These are phyloP conservation scores for Cynara cardunculus DNA, from an alignment of 129 eudicot genomes.

Conservation along the genomic window DNA sequence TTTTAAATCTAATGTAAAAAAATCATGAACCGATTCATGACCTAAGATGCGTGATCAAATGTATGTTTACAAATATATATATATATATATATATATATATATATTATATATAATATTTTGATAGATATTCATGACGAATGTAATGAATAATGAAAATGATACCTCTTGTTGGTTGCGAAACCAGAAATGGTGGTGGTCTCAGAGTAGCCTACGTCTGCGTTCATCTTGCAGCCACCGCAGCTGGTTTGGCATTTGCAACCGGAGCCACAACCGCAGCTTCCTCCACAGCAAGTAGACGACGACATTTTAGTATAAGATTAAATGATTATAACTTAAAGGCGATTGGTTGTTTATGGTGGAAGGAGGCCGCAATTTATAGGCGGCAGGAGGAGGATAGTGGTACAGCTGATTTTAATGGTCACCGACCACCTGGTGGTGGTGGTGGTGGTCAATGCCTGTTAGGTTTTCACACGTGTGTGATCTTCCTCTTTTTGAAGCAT, in stretches of 20 bases:
- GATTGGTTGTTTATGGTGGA: not conserved
- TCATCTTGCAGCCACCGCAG: conserved; percentile 28
- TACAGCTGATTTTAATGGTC: not conserved
- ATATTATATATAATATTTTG: no score
- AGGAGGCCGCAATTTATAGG: conserved; percentile 7
- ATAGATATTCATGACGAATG: no score
- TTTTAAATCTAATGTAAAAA: no score
- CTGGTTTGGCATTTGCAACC: conserved; percentile 19
- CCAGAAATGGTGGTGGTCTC: conserved; percentile 2
- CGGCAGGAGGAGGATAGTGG: conserved; percentile 7
- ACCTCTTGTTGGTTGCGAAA: conserved; percentile 25
- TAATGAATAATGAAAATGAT: not conserved
- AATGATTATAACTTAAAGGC: not conserved
- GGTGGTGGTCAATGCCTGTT: conserved; percentile 4
- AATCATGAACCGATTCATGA: no score
- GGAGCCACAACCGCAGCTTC: conserved; percentile 23
- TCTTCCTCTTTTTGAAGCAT: not conserved
- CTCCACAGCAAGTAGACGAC: conserved; percentile 26
- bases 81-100: no score
- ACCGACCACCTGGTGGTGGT: not conserved
- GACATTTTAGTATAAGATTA: conserved; percentile 9
- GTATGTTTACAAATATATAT: no score
- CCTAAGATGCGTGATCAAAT: no score
- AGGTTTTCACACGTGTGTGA: conserved; percentile 19
- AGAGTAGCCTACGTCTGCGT: not conserved